Evolutionary conservation across 352 stramenopile species (phyloP).

Genomic region (Phytophthora quininea): DNA sequence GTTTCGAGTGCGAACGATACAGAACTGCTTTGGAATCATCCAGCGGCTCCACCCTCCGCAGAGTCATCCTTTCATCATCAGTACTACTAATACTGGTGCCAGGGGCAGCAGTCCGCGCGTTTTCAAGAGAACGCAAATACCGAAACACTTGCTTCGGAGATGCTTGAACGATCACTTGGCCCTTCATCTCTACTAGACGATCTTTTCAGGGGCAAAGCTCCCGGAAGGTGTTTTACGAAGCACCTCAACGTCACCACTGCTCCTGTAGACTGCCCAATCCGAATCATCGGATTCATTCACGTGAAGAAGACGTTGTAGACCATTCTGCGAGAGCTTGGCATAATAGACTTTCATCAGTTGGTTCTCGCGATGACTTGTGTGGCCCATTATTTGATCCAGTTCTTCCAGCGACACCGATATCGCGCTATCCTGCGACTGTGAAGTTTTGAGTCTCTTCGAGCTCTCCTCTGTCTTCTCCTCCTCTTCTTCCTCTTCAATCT

Average conservation of each 20-base stretch:
- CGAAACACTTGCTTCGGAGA: constrained; percentile 59
- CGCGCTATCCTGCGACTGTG: constrained; percentile 17
- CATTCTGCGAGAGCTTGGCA: constrained; percentile 61
- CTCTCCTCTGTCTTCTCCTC: constrained; percentile 27
- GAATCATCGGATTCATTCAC: constrained; percentile 38
- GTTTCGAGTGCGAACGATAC: constrained; percentile 68
- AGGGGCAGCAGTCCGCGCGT: constrained; percentile 19
- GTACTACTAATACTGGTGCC: constrained; percentile 38
- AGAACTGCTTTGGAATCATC: constrained; percentile 70
- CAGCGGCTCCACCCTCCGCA: constrained; percentile 68
- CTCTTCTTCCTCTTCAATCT: constrained; percentile 43
- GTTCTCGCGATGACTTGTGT: constrained; percentile 67
- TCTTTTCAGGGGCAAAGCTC: constrained; percentile 38
- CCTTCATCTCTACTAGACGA: constrained; percentile 81
- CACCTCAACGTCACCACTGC: constrained; percentile 37
- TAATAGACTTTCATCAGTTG: constrained; percentile 82
- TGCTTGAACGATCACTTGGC: constrained; percentile 50
- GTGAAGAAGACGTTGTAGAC: constrained; percentile 56
- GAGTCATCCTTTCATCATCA: constrained; percentile 37
- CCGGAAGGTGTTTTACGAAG: constrained; percentile 44
- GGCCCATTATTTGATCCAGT: constrained; percentile 63
- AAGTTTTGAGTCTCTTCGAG: constrained; percentile 19
- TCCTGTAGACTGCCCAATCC: constrained; percentile 59
- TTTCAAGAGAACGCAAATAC: constrained; percentile 70
- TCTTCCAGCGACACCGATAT: constrained; percentile 52